phyloP scores from a whole-genome alignment of 441 rosid genomes.

The Melastoma candidum region DNA sequence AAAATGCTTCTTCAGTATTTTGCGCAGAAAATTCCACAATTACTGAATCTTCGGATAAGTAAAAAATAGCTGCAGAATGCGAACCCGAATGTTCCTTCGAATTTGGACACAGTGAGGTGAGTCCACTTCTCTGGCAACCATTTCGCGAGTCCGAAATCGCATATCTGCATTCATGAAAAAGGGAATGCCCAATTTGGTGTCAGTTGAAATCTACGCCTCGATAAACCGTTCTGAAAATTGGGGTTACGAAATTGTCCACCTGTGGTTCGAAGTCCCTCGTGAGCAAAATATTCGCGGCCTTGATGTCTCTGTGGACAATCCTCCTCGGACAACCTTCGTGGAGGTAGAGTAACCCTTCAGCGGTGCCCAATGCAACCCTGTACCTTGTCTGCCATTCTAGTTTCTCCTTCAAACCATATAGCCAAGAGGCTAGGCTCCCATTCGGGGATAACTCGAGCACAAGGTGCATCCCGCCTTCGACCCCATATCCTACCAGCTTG shows the following conservation, averaged over 20 bases:
- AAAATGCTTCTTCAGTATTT: background rate
- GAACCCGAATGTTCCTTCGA: slow-evolving; percentile 21
- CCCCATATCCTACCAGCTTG: slow-evolving; percentile 19
- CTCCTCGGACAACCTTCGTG: slow-evolving; percentile 22
- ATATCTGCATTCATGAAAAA: slow-evolving; percentile 8
- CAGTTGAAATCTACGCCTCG: too few relatives aligned
- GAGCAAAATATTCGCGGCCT: slow-evolving; percentile 18
- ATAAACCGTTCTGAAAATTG: too few relatives aligned
- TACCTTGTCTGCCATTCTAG: slow-evolving; percentile 15
- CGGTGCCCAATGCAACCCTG: slow-evolving; percentile 15
- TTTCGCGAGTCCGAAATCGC: slow-evolving; percentile 20
- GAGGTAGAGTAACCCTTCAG: slow-evolving; percentile 18
- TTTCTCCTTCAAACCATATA: slow-evolving; percentile 13
- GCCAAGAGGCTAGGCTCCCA: slow-evolving; percentile 19
- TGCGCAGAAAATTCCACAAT: background rate
- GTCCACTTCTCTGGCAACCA: slow-evolving; percentile 21
- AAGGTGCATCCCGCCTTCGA: slow-evolving; percentile 23
- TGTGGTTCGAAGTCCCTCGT: slow-evolving; percentile 19
- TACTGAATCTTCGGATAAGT: too few relatives aligned
- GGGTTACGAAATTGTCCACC: background rate
- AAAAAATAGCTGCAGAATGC: background rate
- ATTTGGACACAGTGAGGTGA: slow-evolving; percentile 16
- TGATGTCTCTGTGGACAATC: slow-evolving; percentile 20
- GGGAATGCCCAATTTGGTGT: too few relatives aligned
- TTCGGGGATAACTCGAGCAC: slow-evolving; percentile 19